Evolutionary conservation across 148 eudicot genomes (phyloP).

Genomic region (Amaranthus palmeri): DNA sequence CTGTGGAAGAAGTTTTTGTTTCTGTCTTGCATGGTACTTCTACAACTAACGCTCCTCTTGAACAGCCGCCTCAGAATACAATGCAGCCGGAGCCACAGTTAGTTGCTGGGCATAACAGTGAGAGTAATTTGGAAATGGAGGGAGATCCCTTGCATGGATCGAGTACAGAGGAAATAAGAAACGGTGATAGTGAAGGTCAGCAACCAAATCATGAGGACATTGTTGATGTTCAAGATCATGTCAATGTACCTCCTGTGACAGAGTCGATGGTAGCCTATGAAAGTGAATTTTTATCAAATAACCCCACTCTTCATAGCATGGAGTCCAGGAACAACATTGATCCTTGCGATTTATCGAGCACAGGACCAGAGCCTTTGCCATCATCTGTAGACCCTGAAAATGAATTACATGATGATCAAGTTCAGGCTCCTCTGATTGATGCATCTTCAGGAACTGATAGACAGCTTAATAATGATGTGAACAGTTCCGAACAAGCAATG

Average conservation of each 20-base stretch:
- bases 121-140: slow-evolving; percentile 30
- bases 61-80: slow-evolving; percentile 36
- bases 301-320: slow-evolving; percentile 39
- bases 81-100: slow-evolving; percentile 31
- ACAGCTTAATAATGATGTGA: slow-evolving; percentile 28
- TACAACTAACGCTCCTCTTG: slow-evolving; percentile 35
- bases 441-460: slow-evolving; percentile 31
- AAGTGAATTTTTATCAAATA: slow-evolving; percentile 34
- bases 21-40: slow-evolving; percentile 47
- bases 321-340: slow-evolving; percentile 53
- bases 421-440: slow-evolving; percentile 32
- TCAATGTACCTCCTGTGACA: slow-evolving; percentile 22
- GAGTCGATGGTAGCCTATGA: slow-evolving; percentile 32
- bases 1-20: slow-evolving; percentile 76
- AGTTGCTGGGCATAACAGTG: slow-evolving; percentile 28
- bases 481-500: slow-evolving; percentile 35
- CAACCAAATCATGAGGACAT: slow-evolving; percentile 30
- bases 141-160: slow-evolving; percentile 32
- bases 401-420: slow-evolving; percentile 27
- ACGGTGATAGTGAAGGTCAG: slow-evolving; percentile 30
- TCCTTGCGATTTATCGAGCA: slow-evolving; percentile 34
- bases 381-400: slow-evolving; percentile 21
- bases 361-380: slow-evolving; percentile 19
- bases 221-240: slow-evolving; percentile 29
- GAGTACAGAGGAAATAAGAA: slow-evolving; percentile 32